phyloP scores from a whole-genome alignment of 345 rosid species.

The Gossypium sturtianum region DNA sequence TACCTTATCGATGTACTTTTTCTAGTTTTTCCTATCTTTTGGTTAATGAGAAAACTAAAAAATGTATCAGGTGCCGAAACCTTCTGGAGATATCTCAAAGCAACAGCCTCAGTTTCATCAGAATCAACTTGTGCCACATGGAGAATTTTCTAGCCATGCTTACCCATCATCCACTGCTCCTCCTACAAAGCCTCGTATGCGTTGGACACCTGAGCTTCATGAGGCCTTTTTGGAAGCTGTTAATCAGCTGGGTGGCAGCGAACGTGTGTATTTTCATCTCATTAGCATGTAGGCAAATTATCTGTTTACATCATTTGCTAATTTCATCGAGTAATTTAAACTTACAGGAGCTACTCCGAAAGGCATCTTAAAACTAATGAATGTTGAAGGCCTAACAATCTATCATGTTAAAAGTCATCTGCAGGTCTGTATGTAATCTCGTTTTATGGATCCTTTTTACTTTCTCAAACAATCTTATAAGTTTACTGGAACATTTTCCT shows the following conservation, averaged over 20 bases:
- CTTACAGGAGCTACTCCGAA: constrained; percentile 89
- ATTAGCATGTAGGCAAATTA: constrained; percentile 1
- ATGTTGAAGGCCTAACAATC: constrained; percentile 72
- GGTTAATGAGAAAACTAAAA: neutral
- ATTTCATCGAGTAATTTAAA: constrained; percentile 16
- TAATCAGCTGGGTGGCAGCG: constrained; percentile 82
- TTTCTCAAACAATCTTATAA: constrained; percentile 1
- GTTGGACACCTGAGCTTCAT: constrained; percentile 96
- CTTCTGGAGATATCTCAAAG: constrained; percentile 26
- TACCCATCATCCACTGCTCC: constrained; percentile 31
- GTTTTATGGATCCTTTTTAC: constrained; percentile 7
- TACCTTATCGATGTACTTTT: neutral
- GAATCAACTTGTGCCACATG: constrained; percentile 28
- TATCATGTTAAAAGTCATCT: constrained; percentile 98
- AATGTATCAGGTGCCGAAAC: constrained; percentile 25
- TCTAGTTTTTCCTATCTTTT: neutral
- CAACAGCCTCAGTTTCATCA: constrained; percentile 36
- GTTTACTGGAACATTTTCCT: constrained; percentile 13
- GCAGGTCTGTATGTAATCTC: constrained; percentile 45
- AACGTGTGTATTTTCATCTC: constrained; percentile 44
- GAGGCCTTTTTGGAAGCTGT: constrained; percentile 92
- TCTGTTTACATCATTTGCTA: neutral
- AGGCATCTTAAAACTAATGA: constrained; percentile 79
- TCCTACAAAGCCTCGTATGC: constrained; percentile 65
- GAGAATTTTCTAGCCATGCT: constrained; percentile 28